Evolutionary conservation across 2,329 filamentous ascomycete species (phyloP).

Genomic region (Teratosphaeria destructans): DNA sequence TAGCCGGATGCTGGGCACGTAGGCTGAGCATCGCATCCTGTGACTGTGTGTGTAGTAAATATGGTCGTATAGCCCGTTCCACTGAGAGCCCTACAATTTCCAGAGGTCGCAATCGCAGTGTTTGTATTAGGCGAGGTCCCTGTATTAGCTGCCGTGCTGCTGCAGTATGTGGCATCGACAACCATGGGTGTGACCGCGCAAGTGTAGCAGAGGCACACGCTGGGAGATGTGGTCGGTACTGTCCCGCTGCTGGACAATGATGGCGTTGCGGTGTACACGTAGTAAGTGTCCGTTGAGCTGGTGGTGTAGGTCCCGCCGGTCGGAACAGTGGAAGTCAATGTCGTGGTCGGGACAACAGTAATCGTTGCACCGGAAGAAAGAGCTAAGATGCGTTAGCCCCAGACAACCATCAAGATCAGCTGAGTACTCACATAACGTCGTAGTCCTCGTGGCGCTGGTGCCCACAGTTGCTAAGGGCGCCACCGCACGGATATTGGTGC

Average conservation of each 20-base stretch:
- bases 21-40: constrained; percentile 18
- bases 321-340: constrained; percentile 8
- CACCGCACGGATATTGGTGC: not conserved
- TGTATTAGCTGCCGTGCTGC: not conserved
- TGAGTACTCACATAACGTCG: constrained; percentile 6
- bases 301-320: constrained; percentile 11
- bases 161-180: constrained; percentile 4
- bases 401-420: not conserved
- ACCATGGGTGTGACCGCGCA: constrained; percentile 20
- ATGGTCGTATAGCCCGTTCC: constrained; percentile 21
- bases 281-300: constrained; percentile 12
- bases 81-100: constrained; percentile 19
- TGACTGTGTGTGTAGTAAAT: constrained; percentile 23
- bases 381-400: not conserved
- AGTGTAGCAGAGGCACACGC: constrained; percentile 17
- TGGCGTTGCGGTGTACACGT: constrained; percentile 9
- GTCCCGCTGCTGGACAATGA: constrained; percentile 4
- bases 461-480: not conserved
- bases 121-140: not conserved
- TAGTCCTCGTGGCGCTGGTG: not conserved
- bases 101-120: not conserved
- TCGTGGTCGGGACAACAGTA: constrained; percentile 10
- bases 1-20: constrained; percentile 21
- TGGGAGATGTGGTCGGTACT: not conserved
- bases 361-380: not conserved